These are phyloP conservation scores for Peziza echinospora DNA, from an alignment of 495 filamentous ascomycete species.

Conservation along the genomic window DNA sequence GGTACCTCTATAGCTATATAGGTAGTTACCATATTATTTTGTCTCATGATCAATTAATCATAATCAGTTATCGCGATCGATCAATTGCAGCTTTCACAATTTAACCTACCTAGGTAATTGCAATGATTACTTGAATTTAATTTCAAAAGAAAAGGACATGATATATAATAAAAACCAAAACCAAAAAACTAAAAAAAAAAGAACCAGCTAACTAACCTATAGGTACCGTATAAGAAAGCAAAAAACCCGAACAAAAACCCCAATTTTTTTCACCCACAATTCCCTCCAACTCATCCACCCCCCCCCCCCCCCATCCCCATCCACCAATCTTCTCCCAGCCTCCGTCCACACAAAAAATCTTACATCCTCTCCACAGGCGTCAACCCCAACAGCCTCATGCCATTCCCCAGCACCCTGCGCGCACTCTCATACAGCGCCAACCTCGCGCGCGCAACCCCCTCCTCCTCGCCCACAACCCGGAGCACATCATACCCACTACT, in stretches of 20 bases:
- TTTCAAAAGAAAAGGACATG: too few relatives aligned
- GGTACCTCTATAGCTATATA: too few relatives aligned
- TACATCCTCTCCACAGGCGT: conserved; percentile 45
- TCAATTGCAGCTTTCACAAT: too few relatives aligned
- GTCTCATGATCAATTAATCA: too few relatives aligned
- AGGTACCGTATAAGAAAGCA: not conserved
- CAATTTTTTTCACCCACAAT: not conserved
- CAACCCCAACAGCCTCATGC: conserved; percentile 63
- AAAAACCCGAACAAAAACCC: not conserved
- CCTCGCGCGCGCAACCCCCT: conserved; percentile 50
- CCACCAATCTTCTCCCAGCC: not conserved
- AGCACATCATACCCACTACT: conserved; percentile 70
- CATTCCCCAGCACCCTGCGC: conserved; percentile 56
- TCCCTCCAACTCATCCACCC: not conserved
- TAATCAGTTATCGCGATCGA: too few relatives aligned
- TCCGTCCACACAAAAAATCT: too few relatives aligned
- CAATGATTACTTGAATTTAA: too few relatives aligned
- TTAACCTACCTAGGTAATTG: too few relatives aligned
- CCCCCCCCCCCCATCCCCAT: not conserved
- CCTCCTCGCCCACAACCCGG: conserved; percentile 51
- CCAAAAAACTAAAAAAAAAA: too few relatives aligned
- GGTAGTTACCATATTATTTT: too few relatives aligned
- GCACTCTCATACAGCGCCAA: conserved; percentile 68
- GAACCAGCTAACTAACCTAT: too few relatives aligned
- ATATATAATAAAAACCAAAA: too few relatives aligned